Conservation (phyloP, 306 rosid species). For the Prunus mira region DNA sequence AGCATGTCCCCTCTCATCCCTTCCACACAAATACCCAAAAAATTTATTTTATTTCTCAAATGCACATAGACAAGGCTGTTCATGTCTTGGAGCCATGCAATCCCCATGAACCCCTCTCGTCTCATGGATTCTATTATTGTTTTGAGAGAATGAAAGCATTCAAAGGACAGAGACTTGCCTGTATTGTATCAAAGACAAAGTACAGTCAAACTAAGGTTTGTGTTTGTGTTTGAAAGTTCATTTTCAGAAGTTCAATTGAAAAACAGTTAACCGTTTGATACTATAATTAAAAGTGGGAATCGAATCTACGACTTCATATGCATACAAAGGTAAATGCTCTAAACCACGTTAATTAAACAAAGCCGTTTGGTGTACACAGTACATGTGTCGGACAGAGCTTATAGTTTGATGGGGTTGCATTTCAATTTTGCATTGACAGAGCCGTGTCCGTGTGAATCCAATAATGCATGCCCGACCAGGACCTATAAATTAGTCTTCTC, state of each 20-base stretch:
- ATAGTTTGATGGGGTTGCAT: neutral
- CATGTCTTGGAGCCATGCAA: conserved; percentile 9
- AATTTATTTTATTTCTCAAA: neutral
- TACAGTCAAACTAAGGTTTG: conserved; percentile 9
- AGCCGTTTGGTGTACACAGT: too few species aligned
- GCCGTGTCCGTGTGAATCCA: neutral
- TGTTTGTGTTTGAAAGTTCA: neutral
- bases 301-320: too few species aligned
- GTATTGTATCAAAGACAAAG: conserved; percentile 5
- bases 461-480: conserved; percentile 4
- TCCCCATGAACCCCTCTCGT: neutral
- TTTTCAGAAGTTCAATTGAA: neutral
- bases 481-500: neutral
- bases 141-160: neutral
- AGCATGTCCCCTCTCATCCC: conserved; percentile 18
- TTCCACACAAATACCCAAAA: conserved; percentile 13
- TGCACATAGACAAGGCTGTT: neutral
- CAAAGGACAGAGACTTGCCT: neutral
- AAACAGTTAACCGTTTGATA: neutral
- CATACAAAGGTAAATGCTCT: too few species aligned
- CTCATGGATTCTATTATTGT: neutral
- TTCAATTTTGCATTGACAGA: neutral
- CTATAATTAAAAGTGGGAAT: neutral
- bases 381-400: too few species aligned
- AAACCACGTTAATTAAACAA: too few species aligned